Evolutionary conservation across 257 asterid species (phyloP), one percentile per base, ranked within the genome.

Genomic region (Solanum phureja): DNA sequence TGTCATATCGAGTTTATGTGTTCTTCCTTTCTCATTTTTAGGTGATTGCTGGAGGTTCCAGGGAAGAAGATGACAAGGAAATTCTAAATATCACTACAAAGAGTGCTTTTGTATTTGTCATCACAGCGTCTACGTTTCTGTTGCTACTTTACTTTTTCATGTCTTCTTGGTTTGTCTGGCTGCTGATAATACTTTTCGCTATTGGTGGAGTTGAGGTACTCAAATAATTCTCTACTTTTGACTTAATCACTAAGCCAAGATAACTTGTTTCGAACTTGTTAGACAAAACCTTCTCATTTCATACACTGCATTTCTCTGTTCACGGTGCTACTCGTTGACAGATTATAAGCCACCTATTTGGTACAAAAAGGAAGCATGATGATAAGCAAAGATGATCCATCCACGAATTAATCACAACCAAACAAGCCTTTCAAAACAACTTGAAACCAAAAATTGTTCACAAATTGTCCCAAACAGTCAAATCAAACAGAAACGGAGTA

Each of bases 161-260:
- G 99, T 96, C 99, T 3, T 87, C 98, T 66, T 97, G 99, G 99
- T 95, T 97, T 90, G 94, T 96, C 90, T 97, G 98, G 99, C 90
- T 97, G 94, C 96, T 97, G 74, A 96, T 97, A 49, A 90, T 94
- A 84, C 95, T 97, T 89, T 97, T 97, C 93, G 93, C 98, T 94
- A 89, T 97, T 68, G 99, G 99, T 58, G 99, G 98, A 83, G 87
- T 97, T 92, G 98, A 97, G 99, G 99, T 97, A 95, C 88, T 87
- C 69, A 88, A 64, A 86, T 86, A 87, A 40, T 52, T 88, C 58
- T 87, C 87, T 82, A 64, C 86, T 35, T 74, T 24, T 33, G 46
- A 72, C 37, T 74, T 38, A 24, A 72, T 86, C 82, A 29, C 72
- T 35, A 46, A 31, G 73, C 84, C 64, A 86, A 85, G 87, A 33